A percentile compares a stretch with the other conserved stretches of the same genome.
Conservation (phyloP, 2,329 filamentous ascomycete species). For the Curvularia hawaiiensis region DNA sequence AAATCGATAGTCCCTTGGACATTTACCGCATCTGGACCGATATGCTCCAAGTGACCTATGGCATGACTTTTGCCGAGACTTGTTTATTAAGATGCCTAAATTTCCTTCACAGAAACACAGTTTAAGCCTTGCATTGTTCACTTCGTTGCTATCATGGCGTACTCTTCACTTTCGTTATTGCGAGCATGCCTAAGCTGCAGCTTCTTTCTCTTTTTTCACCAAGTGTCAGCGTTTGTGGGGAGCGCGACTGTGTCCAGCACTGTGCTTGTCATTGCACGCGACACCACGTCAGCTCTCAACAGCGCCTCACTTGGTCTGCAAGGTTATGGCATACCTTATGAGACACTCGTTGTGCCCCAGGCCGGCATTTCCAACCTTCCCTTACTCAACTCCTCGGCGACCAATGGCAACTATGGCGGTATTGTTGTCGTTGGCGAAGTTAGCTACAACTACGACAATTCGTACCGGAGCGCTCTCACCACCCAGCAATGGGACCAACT, state of each 20-base stretch:
- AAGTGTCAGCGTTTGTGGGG: slow-evolving; percentile 28
- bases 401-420: slow-evolving; percentile 63
- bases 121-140: slow-evolving; percentile 23
- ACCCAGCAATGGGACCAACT: slow-evolving; percentile 61
- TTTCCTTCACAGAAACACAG: slow-evolving; percentile 33
- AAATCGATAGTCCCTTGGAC: slow-evolving; percentile 40
- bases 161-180: slow-evolving; percentile 30
- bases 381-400: slow-evolving; percentile 54
- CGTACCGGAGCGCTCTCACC: slow-evolving; percentile 61
- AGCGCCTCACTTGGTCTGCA: slow-evolving; percentile 62
- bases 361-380: slow-evolving; percentile 57
- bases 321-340: slow-evolving; percentile 65
- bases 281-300: slow-evolving; percentile 55
- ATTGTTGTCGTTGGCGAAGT: slow-evolving; percentile 62
- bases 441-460: slow-evolving; percentile 58
- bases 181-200: slow-evolving; percentile 32
- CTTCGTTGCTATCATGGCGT: slow-evolving; percentile 32
- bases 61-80: slow-evolving; percentile 37
- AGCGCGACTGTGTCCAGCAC: slow-evolving; percentile 49
- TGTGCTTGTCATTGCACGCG: slow-evolving; percentile 62
- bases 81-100: slow-evolving; percentile 38
- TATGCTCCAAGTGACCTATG: slow-evolving; percentile 29
- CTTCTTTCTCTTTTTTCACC: slow-evolving; percentile 25
- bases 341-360: slow-evolving; percentile 61
- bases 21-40: slow-evolving; percentile 36